Base-by-base conservation (phyloP, 345 rosid species). In the Boechera retrofracta region DNA sequence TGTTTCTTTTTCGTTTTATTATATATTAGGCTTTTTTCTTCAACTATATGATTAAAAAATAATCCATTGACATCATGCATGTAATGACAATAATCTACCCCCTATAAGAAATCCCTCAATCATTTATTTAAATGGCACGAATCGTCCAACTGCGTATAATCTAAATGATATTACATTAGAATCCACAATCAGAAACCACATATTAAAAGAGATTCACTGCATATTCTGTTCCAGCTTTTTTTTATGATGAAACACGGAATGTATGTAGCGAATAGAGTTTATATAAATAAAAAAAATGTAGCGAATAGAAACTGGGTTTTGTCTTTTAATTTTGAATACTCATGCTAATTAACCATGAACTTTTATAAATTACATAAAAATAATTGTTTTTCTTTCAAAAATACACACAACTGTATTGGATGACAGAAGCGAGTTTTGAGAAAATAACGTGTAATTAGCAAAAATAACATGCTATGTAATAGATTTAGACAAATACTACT, bases 151-250 rank as follows among this genome's bases (percentile, higher is more conserved):
- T 74, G 39, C 39, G 44, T 45, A 32, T 5, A 55, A 13, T 51
- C 45, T 24, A 45, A 45, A 64, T 47, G n/a, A 6, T 18, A 55
- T 9, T 42, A 54, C 28, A 29, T 9, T 66, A 18, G 6, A 65
- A 55, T 41, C 51, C 12, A 63, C 69, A 29, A 31, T 31, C 61
- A 56, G 21, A 42, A 13, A 31, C 11, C 36, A 41, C 31, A 53
- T 54, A 42, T 59, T 38, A 57, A 47, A 67, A 57, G 42, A 67
- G 73, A 67, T 75, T 75, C 52, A 31, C 8, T 48, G 66, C 58
- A 74, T 67, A 57, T 33, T 53, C 42, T 10, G 0, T 72, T 51
- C 18, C 9, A 35, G 4, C 41, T 49, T 61, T 21, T 26, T 26
- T 64, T 55, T 33, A 44, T 13, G 45, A 74, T 64, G 29, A 63